Conservation (phyloP, 1,139 yeast species). For the Ogataea hybrid region DNA sequence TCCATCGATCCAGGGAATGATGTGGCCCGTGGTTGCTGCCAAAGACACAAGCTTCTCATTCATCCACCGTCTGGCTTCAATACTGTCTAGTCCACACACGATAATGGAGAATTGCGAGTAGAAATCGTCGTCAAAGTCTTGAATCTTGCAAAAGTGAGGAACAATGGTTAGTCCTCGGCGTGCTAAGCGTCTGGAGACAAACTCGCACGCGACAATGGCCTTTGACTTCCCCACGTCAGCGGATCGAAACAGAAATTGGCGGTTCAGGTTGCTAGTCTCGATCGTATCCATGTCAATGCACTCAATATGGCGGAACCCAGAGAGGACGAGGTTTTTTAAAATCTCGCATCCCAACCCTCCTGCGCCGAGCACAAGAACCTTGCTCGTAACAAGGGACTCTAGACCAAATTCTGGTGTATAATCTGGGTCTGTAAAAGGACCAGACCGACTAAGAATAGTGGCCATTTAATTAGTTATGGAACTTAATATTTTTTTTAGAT, state of each 20-base stretch:
- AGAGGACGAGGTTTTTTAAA: too few relatives aligned
- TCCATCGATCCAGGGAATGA: conserved; percentile 88
- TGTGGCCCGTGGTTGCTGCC: conserved; percentile 31
- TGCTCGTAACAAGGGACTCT: too few relatives aligned
- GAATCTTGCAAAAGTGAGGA: conserved; percentile 65
- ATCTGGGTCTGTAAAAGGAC: too few relatives aligned
- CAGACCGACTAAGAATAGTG: too few relatives aligned
- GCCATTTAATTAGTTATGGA: too few relatives aligned
- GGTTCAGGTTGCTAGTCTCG: conserved; percentile 84
- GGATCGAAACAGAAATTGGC: conserved; percentile 85
- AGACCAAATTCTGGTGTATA: too few relatives aligned
- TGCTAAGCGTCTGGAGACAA: conserved; percentile 48
- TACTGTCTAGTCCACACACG: conserved; percentile 85
- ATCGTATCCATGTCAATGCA: conserved; percentile 95
- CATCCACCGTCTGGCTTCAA: conserved; percentile 91
- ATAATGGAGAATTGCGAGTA: conserved; percentile 73
- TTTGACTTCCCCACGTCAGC: conserved; percentile 78
- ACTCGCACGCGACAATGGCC: conserved; percentile 74
- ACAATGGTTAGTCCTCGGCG: conserved; percentile 49
- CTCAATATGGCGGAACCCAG: too few relatives aligned
- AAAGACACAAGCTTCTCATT: conserved; percentile 66
- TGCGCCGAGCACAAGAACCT: too few relatives aligned
- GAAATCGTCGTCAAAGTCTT: conserved; percentile 63
- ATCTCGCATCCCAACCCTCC: too few relatives aligned
- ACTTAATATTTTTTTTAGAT: too few relatives aligned